Percentiles rank a stretch among this genome's conserved stretches.
Conservation (phyloP, 2,329 filamentous ascomycete species). For the Epichloe brachyelytri region DNA sequence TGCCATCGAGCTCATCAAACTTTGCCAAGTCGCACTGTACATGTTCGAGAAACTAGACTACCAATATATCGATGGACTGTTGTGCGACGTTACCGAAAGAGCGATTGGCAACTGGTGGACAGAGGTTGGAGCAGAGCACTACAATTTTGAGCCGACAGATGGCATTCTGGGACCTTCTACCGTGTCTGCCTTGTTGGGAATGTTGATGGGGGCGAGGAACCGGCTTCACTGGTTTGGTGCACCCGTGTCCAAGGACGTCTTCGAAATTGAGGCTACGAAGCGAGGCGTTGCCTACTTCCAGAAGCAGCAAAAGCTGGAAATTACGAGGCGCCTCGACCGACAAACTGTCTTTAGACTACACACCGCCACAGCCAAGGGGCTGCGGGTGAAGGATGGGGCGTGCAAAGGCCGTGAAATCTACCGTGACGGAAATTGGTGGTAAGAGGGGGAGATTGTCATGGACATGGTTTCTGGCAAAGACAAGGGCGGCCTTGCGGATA, state of each 20-base stretch:
- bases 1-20: constrained; percentile 77
- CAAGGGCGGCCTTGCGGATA: constrained; percentile 79
- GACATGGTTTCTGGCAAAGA: constrained; percentile 83
- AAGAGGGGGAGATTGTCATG: constrained; percentile 92
- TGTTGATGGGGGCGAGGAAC: constrained; percentile 82
- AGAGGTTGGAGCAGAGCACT: constrained; percentile 81
- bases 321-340: constrained; percentile 67
- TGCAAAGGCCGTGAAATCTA: constrained; percentile 91
- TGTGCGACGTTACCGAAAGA: constrained; percentile 87
- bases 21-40: constrained; percentile 80
- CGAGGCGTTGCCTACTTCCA: constrained; percentile 80
- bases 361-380: constrained; percentile 76
- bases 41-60: constrained; percentile 79
- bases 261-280: constrained; percentile 73
- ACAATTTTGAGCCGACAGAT: constrained; percentile 84
- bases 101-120: constrained; percentile 94
- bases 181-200: constrained; percentile 74
- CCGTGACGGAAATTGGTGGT: constrained; percentile 82
- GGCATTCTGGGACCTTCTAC: constrained; percentile 87
- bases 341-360: constrained; percentile 73
- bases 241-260: constrained; percentile 79
- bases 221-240: constrained; percentile 74
- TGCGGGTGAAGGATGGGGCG: constrained; percentile 77
- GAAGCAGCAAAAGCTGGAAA: constrained; percentile 70
- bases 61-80: constrained; percentile 79